Evolutionary conservation across 306 rosid genomes (phyloP), one percentile per base, ranked within the genome.

Genomic region (Malus sylvestris): DNA sequence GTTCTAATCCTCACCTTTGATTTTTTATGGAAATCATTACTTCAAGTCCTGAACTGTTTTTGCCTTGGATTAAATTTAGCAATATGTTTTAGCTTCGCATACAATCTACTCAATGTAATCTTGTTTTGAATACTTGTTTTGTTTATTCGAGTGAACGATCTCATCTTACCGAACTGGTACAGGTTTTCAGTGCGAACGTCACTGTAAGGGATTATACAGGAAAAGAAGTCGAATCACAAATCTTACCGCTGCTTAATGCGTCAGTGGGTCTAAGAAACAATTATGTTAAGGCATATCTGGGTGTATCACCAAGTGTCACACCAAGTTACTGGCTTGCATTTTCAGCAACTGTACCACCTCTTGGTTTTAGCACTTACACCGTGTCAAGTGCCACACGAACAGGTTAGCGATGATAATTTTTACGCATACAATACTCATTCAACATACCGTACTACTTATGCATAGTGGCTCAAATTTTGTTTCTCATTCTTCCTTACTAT

Each of bases 351-450:
- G 91, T 88, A 46, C 97, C 98, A 35, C 93, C 98, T 55, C 93
- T 93, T 76, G 98, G 98, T 79, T 93, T 91, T 83, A 91, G 85
- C 81, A 88, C 97, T 71, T 93, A 93, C 84, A 80, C 80, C 60
- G 79, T 93, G 70, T 91, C 96, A 62, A 70, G 80, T 57, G 82
- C 76, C 69, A 77, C 70, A 77, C 57, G 45, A 63, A 52, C 80
- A 78, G 87, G 82, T 81, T 59, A n/a, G 33, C 7, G 59, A 30
- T 68, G 49, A n/a, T 1, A 42, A 7, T 67, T 58, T 12, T 35
- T 16, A 29, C 15, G 2, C 45, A 4, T 49, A 44, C 69, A 13
- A 6, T 45, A 2, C 55, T 67, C 32, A 67, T 72, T 40, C 71
- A 68, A 57, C 32, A 58, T 60, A 60, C 60, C 60, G 7, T 16